A percentile compares a stretch with the other conserved stretches of the same genome.
Evolutionary conservation across 306 rosid species (phyloP).

Genomic region (Vigna mungo): DNA sequence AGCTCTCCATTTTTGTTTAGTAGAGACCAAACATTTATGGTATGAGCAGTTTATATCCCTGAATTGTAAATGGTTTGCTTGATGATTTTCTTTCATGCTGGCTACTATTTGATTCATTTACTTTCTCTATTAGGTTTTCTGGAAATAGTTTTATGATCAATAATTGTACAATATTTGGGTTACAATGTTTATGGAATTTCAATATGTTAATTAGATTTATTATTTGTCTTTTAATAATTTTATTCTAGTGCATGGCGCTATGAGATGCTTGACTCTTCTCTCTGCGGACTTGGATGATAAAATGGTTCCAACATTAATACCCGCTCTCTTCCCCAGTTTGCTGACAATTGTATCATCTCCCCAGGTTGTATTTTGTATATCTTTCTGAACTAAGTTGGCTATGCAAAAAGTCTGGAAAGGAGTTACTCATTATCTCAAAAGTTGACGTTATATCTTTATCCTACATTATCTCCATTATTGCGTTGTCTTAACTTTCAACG

Average conservation of each 20-base stretch:
- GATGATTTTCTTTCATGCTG: slow-evolving; percentile 22
- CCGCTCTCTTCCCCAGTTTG: slow-evolving; percentile 84
- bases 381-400: slow-evolving; percentile 15
- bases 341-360: slow-evolving; percentile 81
- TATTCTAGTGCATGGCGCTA: slow-evolving; percentile 87
- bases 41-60: neutral
- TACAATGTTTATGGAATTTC: slow-evolving; percentile 32
- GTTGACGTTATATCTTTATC: neutral
- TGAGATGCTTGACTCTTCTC: slow-evolving; percentile 91
- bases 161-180: slow-evolving; percentile 27
- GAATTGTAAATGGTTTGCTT: slow-evolving; percentile 29
- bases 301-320: slow-evolving; percentile 77
- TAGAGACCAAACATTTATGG: slow-evolving; percentile 22
- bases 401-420: neutral
- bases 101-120: slow-evolving; percentile 24
- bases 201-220: slow-evolving; percentile 38
- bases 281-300: slow-evolving; percentile 89
- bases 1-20: slow-evolving; percentile 12
- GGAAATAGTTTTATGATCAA: slow-evolving; percentile 13
- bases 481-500: neutral
- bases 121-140: slow-evolving; percentile 26
- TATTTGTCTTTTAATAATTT: slow-evolving; percentile 6
- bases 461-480: slow-evolving; percentile 6
- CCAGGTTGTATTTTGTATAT: slow-evolving; percentile 58
- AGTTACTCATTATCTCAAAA: neutral